These are phyloP conservation scores for Neofusicoccum umdonicola DNA, from an alignment of 2,329 filamentous ascomycete species.

Conservation along the genomic window DNA sequence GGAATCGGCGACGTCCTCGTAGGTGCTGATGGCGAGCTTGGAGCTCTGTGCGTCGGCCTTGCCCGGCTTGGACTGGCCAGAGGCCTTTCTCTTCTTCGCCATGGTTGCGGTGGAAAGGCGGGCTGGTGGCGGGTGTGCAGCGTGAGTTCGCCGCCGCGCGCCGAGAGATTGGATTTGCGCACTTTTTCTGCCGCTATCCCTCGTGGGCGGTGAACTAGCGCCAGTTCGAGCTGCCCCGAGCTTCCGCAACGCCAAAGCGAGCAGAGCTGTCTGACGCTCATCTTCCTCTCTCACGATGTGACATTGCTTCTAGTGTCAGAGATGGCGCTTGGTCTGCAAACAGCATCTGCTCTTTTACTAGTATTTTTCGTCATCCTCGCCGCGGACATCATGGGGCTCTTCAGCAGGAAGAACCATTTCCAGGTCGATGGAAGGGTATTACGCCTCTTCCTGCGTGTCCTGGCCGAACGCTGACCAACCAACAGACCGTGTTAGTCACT, in stretches of 20 bases:
- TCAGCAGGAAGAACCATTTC: conserved; percentile 70
- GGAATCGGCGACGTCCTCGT: conserved; percentile 85
- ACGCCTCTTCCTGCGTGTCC: background rate
- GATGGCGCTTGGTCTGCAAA: conserved; percentile 39
- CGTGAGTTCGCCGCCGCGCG: background rate
- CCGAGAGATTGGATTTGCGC: conserved; percentile 4
- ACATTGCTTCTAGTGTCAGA: background rate
- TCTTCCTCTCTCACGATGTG: background rate
- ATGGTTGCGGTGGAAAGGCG: conserved; percentile 31
- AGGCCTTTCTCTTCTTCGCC: conserved; percentile 67
- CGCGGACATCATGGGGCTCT: conserved; percentile 63
- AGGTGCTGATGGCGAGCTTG: conserved; percentile 60
- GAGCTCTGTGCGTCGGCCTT: conserved; percentile 39
- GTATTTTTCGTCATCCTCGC: conserved; percentile 38
- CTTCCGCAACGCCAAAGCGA: background rate
- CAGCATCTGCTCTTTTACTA: conserved; percentile 34
- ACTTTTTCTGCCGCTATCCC: conserved; percentile 2
- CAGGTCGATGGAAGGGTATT: conserved; percentile 78
- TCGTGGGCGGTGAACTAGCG: conserved; percentile 10
- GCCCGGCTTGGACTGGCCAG: conserved; percentile 41
- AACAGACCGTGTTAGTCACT: conserved; percentile 81
- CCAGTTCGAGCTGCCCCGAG: background rate
- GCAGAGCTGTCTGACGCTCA: background rate
- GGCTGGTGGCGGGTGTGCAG: background rate
- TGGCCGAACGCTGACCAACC: conserved; percentile 19